Evolutionary conservation across 2,329 filamentous ascomycete species (phyloP), one percentile per base, ranked within the genome.

Genomic region (Trematosphaeria pertusa): DNA sequence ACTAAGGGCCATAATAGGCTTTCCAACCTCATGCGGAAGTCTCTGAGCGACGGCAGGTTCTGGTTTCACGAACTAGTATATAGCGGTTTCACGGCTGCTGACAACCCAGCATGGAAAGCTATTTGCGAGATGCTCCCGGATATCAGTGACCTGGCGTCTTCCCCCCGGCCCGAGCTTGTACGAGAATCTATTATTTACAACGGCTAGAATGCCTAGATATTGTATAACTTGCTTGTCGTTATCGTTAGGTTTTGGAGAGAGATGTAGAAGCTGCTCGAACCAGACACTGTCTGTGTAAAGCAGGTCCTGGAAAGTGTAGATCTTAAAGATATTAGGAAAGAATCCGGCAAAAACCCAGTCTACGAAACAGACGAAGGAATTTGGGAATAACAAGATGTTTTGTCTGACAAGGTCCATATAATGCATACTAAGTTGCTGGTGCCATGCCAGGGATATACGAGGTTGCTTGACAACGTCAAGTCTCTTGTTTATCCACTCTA

Each of bases 261-360:
- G 37, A 17, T 43, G 3, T 14, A 48, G 20, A 37, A 48, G 38
- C 31, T 37, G 26, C 7, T 37, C 3, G 14, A 43, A 48, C 45
- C 38, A 48, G 14, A 37, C 24, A 15, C 18, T 18, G 17, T 48
- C 45, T 18, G 21, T 11, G 26, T 6, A 10, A 28, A 31, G 11
- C 14, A 49, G 17, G 10, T 44, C 26, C 10, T 22, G 36, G 30
- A 41, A 46, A 17, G 10, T 22, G 26, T 30, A 35, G n/a, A 20
- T 31, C 34, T 52, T 37, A 38, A 52, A 52, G 10, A 48, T 5
- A 2, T 31, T 10, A 12, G 46, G 46, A 39, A 26, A 49, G 37
- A 52, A 52, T 46, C 49, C 37, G 33, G 49, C 46, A 37, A 44
- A 48, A 7, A 41, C 49, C 46, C 41, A 52, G 37, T 52, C 46